phyloP scores from a whole-genome alignment of 768 basidiomycete species.

The Russula vinacea region DNA sequence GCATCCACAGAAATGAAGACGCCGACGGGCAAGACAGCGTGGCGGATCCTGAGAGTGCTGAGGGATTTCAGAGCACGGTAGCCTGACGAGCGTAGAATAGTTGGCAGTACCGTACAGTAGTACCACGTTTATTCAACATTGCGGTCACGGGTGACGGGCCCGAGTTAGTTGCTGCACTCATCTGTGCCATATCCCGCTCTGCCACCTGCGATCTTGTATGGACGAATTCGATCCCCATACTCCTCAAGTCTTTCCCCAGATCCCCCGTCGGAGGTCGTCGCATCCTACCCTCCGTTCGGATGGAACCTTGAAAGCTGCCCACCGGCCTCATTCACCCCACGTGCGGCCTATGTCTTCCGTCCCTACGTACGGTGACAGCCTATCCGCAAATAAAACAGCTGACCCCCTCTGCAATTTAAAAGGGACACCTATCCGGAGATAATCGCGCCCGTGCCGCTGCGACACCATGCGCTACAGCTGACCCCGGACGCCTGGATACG shows the following conservation, averaged over 20 bases:
- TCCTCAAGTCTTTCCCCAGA: background rate
- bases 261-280: conserved; percentile 10
- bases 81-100: conserved; percentile 30
- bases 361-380: conserved; percentile 7
- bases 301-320: conserved; percentile 12
- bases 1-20: background rate
- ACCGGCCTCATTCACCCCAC: conserved; percentile 16
- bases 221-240: conserved; percentile 12
- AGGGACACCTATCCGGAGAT: conserved; percentile 22
- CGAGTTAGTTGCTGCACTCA: background rate
- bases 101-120: background rate
- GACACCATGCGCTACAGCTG: conserved; percentile 21
- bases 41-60: conserved; percentile 21
- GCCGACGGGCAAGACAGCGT: conserved; percentile 5
- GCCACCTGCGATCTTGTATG: conserved; percentile 5
- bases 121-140: background rate
- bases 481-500: conserved; percentile 24
- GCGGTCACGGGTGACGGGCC: background rate
- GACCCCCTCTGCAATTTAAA: background rate
- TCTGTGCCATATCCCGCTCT: background rate
- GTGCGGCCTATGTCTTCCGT: background rate
- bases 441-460: conserved; percentile 16
- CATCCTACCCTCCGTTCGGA: conserved; percentile 15
- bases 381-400: background rate
- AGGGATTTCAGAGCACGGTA: conserved; percentile 26